These are phyloP conservation scores for Syzygium jambos DNA, from an alignment of 345 rosid species.

Conservation along the genomic window DNA sequence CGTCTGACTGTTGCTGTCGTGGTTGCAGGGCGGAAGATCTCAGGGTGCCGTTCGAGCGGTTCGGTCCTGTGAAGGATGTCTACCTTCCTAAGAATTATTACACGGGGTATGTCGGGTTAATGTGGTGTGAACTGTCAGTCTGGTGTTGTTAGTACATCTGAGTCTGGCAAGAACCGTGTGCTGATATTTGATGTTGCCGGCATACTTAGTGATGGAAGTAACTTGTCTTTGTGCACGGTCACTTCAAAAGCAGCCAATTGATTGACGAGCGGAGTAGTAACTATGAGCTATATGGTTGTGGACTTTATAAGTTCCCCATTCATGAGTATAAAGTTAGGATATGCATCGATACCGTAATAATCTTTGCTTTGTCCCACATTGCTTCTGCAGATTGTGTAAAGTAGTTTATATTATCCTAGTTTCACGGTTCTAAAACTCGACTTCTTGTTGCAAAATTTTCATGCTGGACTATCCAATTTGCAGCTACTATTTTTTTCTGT, in stretches of 20 bases:
- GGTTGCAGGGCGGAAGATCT: constrained; percentile 75
- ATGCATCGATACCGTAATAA: neutral
- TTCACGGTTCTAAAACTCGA: neutral
- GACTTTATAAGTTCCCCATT: neutral
- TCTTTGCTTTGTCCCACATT: neutral
- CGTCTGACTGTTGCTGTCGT: neutral
- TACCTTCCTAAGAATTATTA: constrained; percentile 80
- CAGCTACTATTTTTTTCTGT: neutral
- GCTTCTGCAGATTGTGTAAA: neutral
- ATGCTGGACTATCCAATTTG: neutral
- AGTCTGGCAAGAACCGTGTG: neutral
- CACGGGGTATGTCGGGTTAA: constrained; percentile 48
- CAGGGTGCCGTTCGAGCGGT: constrained; percentile 69
- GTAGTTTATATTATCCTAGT: neutral
- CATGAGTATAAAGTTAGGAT: neutral
- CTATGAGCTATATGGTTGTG: neutral
- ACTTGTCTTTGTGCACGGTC: neutral
- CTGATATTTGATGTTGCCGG: neutral
- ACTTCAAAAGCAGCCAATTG: neutral
- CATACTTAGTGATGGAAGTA: neutral
- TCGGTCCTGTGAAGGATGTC: constrained; percentile 81
- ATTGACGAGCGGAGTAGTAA: neutral
- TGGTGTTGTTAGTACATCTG: neutral
- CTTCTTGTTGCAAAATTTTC: neutral
- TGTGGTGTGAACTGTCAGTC: neutral